phyloP scores from a whole-genome alignment of 148 eudicot species.

The Mesembryanthemum crystallinum region DNA sequence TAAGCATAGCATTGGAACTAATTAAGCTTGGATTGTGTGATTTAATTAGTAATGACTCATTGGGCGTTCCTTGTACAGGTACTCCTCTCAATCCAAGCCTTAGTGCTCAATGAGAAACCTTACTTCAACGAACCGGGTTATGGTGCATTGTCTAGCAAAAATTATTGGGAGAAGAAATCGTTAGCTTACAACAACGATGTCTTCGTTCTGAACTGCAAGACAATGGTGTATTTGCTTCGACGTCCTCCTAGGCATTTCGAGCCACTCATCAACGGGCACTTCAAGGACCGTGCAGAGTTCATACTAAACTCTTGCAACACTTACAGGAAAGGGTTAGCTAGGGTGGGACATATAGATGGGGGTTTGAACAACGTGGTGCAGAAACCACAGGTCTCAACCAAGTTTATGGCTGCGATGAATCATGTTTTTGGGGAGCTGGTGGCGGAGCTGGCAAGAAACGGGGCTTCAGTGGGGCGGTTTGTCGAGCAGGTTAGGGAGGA shows the following conservation, averaged over 20 bases:
- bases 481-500: slow-evolving; percentile 22
- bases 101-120: slow-evolving; percentile 69
- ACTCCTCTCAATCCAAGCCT: slow-evolving; percentile 75
- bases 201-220: slow-evolving; percentile 49
- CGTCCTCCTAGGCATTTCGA: slow-evolving; percentile 52
- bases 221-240: slow-evolving; percentile 40
- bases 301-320: slow-evolving; percentile 43
- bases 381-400: slow-evolving; percentile 15
- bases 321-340: slow-evolving; percentile 30
- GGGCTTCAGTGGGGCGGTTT: slow-evolving; percentile 26
- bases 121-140: slow-evolving; percentile 67
- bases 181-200: slow-evolving; percentile 44
- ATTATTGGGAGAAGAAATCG: slow-evolving; percentile 29
- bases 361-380: background rate
- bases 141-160: slow-evolving; percentile 20
- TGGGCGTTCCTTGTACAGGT: slow-evolving; percentile 31
- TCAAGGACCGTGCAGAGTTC: slow-evolving; percentile 25
- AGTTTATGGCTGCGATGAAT: slow-evolving; percentile 29
- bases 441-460: slow-evolving; percentile 23
- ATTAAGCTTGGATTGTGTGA: too few relatives aligned
- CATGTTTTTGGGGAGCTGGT: slow-evolving; percentile 29
- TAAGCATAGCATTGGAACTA: too few relatives aligned
- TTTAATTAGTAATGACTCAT: too few relatives aligned
- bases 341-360: slow-evolving; percentile 32
- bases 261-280: slow-evolving; percentile 40